These are phyloP conservation scores for Monosporascus sp. DNA, from an alignment of 2,329 filamentous ascomycete genomes.

Conservation along the genomic window DNA sequence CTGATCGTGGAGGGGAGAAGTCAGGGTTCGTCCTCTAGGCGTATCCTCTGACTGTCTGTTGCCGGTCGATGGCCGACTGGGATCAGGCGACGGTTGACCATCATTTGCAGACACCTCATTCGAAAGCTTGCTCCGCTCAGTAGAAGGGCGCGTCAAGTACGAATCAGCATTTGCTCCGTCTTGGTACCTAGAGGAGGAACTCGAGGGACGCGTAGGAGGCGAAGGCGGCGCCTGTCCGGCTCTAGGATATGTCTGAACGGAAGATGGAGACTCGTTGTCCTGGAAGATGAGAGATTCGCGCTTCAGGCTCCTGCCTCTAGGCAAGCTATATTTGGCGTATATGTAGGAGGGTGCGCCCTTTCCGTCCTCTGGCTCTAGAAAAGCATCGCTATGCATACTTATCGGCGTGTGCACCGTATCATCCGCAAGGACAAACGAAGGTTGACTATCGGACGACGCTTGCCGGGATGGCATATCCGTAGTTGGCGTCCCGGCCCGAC, in stretches of 20 bases:
- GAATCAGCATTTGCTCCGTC: constrained; percentile 35
- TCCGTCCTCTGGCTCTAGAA: constrained; percentile 49
- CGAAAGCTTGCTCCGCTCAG: constrained; percentile 46
- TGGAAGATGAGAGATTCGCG: constrained; percentile 58
- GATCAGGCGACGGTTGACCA: constrained; percentile 39
- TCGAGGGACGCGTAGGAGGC: constrained; percentile 55
- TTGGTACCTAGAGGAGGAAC: constrained; percentile 38
- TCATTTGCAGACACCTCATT: constrained; percentile 39
- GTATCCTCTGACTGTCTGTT: constrained; percentile 43
- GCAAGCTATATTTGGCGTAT: constrained; percentile 79
- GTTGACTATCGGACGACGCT: constrained; percentile 62
- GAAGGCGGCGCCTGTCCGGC: constrained; percentile 52
- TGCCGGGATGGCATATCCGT: constrained; percentile 57
- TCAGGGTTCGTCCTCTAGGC: constrained; percentile 40
- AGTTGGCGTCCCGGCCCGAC: constrained; percentile 59
- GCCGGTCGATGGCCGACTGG: constrained; percentile 39
- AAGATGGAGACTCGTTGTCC: constrained; percentile 45
- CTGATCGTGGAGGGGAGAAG: constrained; percentile 33
- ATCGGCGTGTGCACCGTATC: constrained; percentile 64
- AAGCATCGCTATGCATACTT: constrained; percentile 67
- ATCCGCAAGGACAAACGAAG: constrained; percentile 57
- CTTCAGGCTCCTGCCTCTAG: constrained; percentile 74
- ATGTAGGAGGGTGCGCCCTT: constrained; percentile 67
- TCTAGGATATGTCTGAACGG: constrained; percentile 38
- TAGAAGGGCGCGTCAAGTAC: constrained; percentile 38